Evolutionary conservation across 176 grass and related monocot genomes (phyloP).

Genomic region (Themeda triandra): DNA sequence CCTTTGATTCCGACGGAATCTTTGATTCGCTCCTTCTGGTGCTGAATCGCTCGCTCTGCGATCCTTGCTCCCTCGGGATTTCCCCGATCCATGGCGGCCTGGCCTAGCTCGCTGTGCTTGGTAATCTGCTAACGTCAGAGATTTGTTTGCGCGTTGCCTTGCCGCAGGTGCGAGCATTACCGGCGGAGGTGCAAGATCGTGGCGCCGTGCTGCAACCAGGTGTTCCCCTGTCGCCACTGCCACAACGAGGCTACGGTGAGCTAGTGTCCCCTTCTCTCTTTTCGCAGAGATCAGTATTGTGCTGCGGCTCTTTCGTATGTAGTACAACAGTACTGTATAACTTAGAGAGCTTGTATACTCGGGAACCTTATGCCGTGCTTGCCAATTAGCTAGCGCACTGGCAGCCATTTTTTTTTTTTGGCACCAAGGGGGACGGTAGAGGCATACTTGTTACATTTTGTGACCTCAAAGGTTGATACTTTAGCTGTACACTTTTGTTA

Average conservation of each 20-base stretch:
- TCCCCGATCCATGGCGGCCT: not conserved
- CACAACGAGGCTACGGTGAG: conserved; percentile 84
- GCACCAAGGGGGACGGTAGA: not conserved
- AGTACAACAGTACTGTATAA: not conserved
- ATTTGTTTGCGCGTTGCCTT: no score
- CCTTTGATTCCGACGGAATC: not conserved
- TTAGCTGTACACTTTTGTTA: not conserved
- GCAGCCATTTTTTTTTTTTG: conserved; percentile 3
- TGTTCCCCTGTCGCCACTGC: conserved; percentile 89
- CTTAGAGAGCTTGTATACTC: not conserved
- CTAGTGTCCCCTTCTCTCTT: not conserved
- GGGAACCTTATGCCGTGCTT: not conserved
- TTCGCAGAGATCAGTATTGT: not conserved
- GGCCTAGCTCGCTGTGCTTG: not conserved
- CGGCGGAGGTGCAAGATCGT: conserved; percentile 90
- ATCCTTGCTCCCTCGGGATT: no score
- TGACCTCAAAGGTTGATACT: not conserved
- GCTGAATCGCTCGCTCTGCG: not conserved
- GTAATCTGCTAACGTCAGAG: not conserved
- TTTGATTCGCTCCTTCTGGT: conserved; percentile 25
- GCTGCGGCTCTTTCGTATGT: not conserved
- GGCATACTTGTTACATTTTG: not conserved
- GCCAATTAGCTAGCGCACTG: not conserved
- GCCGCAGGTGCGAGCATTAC: conserved; percentile 77
- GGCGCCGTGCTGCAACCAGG: conserved; percentile 81